phyloP scores from a whole-genome alignment of 192 early-diverging fungal genomes.

The Entrophospora sp. region DNA sequence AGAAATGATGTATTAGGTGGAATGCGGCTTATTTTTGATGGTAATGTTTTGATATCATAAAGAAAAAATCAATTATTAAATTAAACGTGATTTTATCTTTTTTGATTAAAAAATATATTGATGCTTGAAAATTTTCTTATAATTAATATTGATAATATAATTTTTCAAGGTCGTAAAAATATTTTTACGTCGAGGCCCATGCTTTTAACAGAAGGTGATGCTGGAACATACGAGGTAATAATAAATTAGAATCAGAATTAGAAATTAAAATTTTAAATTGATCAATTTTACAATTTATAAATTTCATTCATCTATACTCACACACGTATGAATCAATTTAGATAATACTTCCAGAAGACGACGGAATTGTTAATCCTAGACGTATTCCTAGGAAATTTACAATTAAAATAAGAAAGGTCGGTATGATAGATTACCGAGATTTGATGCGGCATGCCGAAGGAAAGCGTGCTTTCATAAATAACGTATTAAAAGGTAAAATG shows the following conservation, averaged over 20 bases:
- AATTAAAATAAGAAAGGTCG: constrained; percentile 54
- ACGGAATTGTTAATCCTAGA: neutral
- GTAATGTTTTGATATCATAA: too few relatives aligned
- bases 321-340: constrained; percentile 11
- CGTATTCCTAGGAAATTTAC: constrained; percentile 46
- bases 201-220: constrained; percentile 41
- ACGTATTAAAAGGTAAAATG: constrained; percentile 31
- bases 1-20: constrained; percentile 45
- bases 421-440: constrained; percentile 54
- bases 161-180: constrained; percentile 65
- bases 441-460: constrained; percentile 42
- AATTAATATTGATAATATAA: too few relatives aligned
- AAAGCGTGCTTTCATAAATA: constrained; percentile 29
- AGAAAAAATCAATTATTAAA: too few relatives aligned
- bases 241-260: too few relatives aligned
- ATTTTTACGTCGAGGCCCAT: constrained; percentile 56
- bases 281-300: neutral
- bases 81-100: too few relatives aligned
- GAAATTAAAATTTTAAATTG: neutral
- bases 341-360: constrained; percentile 31
- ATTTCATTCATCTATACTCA: neutral
- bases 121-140: too few relatives aligned
- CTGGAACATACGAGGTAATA: constrained; percentile 53
- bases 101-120: too few relatives aligned
- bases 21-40: constrained; percentile 69